A percentile compares a stretch with the other conserved stretches of the same genome.
phyloP scores from a whole-genome alignment of 495 filamentous ascomycete species.

The Neurospora sp. region DNA sequence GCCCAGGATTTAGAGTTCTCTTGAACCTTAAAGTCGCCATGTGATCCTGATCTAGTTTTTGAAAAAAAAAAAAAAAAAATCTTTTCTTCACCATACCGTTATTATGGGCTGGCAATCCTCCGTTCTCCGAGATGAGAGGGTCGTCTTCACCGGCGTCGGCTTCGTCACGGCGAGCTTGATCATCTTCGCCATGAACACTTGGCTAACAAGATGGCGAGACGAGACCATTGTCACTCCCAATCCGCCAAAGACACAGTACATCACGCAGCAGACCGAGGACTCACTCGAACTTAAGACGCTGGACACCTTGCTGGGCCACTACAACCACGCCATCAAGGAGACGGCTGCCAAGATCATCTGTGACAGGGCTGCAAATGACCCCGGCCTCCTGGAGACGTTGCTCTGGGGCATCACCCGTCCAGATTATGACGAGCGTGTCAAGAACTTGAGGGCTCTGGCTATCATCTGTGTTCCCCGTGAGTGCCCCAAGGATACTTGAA shows the following conservation, averaged over 20 bases:
- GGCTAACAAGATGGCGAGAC: slow-evolving; percentile 36
- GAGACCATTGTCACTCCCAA: slow-evolving; percentile 35
- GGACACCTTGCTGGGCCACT: slow-evolving; percentile 40
- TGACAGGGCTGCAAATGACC: slow-evolving; percentile 41
- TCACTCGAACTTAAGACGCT: slow-evolving; percentile 38
- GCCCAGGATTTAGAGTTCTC: not conserved
- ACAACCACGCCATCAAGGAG: slow-evolving; percentile 44
- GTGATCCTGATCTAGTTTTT: not conserved
- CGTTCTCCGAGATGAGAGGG: slow-evolving; percentile 30
- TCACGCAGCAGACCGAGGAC: slow-evolving; percentile 51
- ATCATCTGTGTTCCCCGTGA: slow-evolving; percentile 22
- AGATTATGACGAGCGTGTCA: slow-evolving; percentile 41
- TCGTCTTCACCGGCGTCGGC: slow-evolving; percentile 31
- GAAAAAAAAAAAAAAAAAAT: not conserved
- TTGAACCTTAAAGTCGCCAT: not conserved
- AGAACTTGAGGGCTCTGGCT: slow-evolving; percentile 36
- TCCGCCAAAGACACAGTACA: slow-evolving; percentile 46
- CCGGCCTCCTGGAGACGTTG: slow-evolving; percentile 28
- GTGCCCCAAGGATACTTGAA: not conserved
- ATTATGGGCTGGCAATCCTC: slow-evolving; percentile 25
- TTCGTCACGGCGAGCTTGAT: slow-evolving; percentile 27
- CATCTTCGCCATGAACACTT: slow-evolving; percentile 21
- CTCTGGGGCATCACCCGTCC: slow-evolving; percentile 40
- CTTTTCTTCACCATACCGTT: not conserved
- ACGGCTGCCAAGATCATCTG: slow-evolving; percentile 41